Evolutionary conservation across 1,284 basidiomycete species (phyloP).

Genomic region (Rhodotorula sp.): DNA sequence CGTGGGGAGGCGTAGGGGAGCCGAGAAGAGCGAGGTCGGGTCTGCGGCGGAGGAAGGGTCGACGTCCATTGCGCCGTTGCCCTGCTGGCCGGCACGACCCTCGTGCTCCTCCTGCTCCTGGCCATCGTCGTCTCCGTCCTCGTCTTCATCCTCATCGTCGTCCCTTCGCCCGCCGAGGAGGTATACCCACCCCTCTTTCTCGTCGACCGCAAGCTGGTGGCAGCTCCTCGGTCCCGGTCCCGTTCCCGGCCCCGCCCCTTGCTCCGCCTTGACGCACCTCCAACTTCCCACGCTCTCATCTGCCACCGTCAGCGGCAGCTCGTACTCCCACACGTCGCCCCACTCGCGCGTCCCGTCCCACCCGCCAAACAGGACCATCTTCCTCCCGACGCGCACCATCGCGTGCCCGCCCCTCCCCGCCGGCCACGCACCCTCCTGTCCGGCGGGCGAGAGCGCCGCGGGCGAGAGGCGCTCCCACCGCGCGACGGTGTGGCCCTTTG

Average conservation of each 20-base stretch:
- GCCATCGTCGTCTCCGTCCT: neutral
- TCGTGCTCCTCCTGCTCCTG: neutral
- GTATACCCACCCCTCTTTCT: slow-evolving; percentile 50
- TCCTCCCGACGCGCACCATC: slow-evolving; percentile 48
- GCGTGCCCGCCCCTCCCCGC: slow-evolving; percentile 49
- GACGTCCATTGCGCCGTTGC: slow-evolving; percentile 15
- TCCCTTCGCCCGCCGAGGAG: slow-evolving; percentile 45
- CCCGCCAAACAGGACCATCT: slow-evolving; percentile 50
- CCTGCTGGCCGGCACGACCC: neutral
- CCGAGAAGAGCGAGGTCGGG: neutral
- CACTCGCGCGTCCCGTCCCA: slow-evolving; percentile 50
- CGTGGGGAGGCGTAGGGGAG: no score
- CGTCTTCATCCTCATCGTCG: slow-evolving; percentile 7
- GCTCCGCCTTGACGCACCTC: slow-evolving; percentile 3
- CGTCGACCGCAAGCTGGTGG: slow-evolving; percentile 50
- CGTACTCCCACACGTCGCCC: slow-evolving; percentile 50
- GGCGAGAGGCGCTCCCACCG: slow-evolving; percentile 4
- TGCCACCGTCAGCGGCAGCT: slow-evolving; percentile 39
- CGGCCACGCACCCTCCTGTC: slow-evolving; percentile 33
- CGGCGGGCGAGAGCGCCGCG: neutral
- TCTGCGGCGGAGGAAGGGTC: neutral
- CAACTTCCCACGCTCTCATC: neutral
- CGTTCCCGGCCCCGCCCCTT: neutral
- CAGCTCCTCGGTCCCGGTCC: slow-evolving; percentile 49
- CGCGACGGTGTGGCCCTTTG: slow-evolving; percentile 6